These are phyloP conservation scores for Populus hybrid DNA, from an alignment of 441 rosid species.

Conservation along the genomic window DNA sequence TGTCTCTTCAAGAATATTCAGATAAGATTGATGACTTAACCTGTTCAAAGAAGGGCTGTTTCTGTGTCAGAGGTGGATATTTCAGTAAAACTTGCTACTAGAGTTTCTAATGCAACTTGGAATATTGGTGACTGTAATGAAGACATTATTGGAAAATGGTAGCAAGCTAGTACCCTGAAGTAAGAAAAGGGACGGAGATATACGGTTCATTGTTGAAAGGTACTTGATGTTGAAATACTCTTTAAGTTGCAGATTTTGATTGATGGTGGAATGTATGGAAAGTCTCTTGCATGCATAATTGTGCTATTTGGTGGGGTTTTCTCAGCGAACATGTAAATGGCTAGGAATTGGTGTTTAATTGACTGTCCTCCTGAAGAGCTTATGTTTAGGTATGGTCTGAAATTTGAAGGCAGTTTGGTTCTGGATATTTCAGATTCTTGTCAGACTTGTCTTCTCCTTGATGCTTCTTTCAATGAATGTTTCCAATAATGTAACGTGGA, in stretches of 20 bases:
- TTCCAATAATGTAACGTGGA: conserved; percentile 11
- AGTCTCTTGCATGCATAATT: not conserved
- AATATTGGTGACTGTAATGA: conserved; percentile 7
- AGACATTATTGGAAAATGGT: conserved; percentile 5
- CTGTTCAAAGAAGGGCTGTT: conserved; percentile 2
- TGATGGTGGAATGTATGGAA: not conserved
- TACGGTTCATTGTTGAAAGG: not conserved
- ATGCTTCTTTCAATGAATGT: conserved; percentile 15
- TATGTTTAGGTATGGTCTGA: conserved; percentile 18
- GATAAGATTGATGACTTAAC: not conserved
- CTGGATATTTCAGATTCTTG: conserved; percentile 18
- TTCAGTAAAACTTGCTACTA: not conserved
- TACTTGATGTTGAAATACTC: not conserved
- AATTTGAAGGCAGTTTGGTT: conserved; percentile 15
- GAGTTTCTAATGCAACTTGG: conserved; percentile 7
- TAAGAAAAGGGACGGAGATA: not conserved
- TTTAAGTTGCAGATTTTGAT: not conserved
- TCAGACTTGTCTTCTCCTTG: conserved; percentile 18
- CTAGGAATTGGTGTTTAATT: conserved; percentile 4
- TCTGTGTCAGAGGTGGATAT: not conserved
- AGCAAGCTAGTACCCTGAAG: not conserved
- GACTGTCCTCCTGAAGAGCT: conserved; percentile 20
- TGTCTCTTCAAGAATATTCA: too few species aligned
- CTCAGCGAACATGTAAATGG: conserved; percentile 11
- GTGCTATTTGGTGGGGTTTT: not conserved